Evolutionary conservation across 1,139 yeast genomes (phyloP), one percentile per base, ranked within the genome.

Genomic region (Diutina sp.): DNA sequence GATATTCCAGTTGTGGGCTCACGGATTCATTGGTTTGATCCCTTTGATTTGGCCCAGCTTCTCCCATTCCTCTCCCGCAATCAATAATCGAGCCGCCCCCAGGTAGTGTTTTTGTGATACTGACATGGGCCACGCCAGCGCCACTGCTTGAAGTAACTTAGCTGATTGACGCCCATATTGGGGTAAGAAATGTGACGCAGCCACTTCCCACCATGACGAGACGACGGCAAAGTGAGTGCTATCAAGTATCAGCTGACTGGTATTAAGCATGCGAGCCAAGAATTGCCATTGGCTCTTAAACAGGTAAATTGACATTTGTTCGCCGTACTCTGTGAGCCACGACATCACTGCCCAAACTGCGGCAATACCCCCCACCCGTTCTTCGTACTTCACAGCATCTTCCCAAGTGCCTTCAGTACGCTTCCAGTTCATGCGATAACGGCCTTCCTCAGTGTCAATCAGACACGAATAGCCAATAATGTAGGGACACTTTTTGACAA

Each of bases 171-270:
- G 68, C 0, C 91, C 90, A 67, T 83, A 95, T 0, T 76, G 76
- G 12, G 67, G 65, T 8, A 76, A 58, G 58, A 93, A 81, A 53
- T 80, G 73, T 14, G 63, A 62, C 0, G 89, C 93, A 52, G 87
- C 78, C 6, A 91, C 83, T 61, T 95, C 99, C 96, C 97, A 90
- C 97, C 97, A 91, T 51, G 87, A 81, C 1, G 90, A 84, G 7
- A 85, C 78, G 1, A 87, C 79, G 0, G 84, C 76, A 66, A 78
- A 91, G 66, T 90, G 96, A 0, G 87, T 80, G 61, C 90, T 85
- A 0, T 82, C 73, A 14, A 90, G 66, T 11, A 79, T 66, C 0
- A 70, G 69, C 5, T 64, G 46, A 2, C 81, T 77, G 1, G 79
- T 74, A 67, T 93, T 91, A 51, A 86, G 72, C 58, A 83, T 69